Conservation (phyloP, 2,329 filamentous ascomycete species). For the Graphiopsis chlorocephala region DNA sequence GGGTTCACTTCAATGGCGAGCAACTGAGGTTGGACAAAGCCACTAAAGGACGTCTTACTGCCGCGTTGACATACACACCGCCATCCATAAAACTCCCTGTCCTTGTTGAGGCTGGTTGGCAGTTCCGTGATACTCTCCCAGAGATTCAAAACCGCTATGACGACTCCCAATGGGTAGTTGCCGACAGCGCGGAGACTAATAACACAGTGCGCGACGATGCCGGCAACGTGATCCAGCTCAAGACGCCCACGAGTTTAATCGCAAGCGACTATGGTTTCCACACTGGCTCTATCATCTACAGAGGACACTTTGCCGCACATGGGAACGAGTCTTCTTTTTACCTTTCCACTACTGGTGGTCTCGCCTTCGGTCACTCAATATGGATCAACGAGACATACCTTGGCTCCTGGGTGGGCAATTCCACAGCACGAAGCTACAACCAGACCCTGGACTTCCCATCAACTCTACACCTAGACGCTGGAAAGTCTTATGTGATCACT, state of each 20-base stretch:
- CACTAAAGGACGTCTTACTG: slow-evolving; percentile 51
- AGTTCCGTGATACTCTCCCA: slow-evolving; percentile 67
- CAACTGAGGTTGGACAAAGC: slow-evolving; percentile 38
- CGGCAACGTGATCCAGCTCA: slow-evolving; percentile 43
- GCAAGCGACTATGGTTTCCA: slow-evolving; percentile 74
- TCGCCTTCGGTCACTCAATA: slow-evolving; percentile 63
- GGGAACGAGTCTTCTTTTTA: slow-evolving; percentile 60
- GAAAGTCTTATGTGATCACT: slow-evolving; percentile 61
- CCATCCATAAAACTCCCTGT: slow-evolving; percentile 56
- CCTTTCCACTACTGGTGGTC: slow-evolving; percentile 61
- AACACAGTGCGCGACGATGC: slow-evolving; percentile 52
- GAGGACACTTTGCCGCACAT: slow-evolving; percentile 65
- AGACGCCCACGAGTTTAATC: slow-evolving; percentile 64
- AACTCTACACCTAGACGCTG: slow-evolving; percentile 47
- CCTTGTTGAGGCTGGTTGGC: slow-evolving; percentile 62
- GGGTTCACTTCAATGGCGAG: slow-evolving; percentile 60
- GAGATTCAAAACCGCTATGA: slow-evolving; percentile 65
- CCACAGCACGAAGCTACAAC: slow-evolving; percentile 50
- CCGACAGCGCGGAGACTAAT: slow-evolving; percentile 57
- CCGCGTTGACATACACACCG: slow-evolving; percentile 49
- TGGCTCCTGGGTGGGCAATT: slow-evolving; percentile 61
- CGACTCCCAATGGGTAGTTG: slow-evolving; percentile 64
- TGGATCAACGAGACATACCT: slow-evolving; percentile 65
- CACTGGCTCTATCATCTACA: slow-evolving; percentile 65
- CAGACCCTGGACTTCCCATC: slow-evolving; percentile 49